Base-by-base conservation (phyloP, 805 yeast species). In the Komagataella phaffii region DNA sequence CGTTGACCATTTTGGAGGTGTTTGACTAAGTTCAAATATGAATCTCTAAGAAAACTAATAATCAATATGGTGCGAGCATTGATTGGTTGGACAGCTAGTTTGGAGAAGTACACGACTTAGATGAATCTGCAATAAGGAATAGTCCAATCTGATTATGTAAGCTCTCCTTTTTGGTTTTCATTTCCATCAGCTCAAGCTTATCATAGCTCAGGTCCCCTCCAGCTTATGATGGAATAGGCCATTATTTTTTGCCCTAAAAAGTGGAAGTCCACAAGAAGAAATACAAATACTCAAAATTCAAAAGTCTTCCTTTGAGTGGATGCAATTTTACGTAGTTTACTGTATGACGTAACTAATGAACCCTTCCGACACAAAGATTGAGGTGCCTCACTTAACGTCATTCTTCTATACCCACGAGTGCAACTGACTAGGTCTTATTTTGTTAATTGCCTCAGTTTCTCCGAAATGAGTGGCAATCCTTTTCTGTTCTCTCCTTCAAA, bases 1-100 rank as follows among this genome's bases (percentile, higher is more conserved):
- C 48, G 48, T 17, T 46, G 30, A 46, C 48, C 48, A 46, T 46
- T 46, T 46, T 46, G 48, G 30, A n/a, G 48, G 46, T 44, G 18
- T 44, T 17, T 17, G 12, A 44, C 46, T 19, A 30, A 30, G 40
- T 30, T 30, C 40, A 30, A 30, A 51, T 44, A 21, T 3, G 23
- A 17, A 18, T 36, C 36, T 45, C 17, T 12, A 19, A 14, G 23
- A 21, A 10, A 30, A 7, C 17, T 18, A 8, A 40, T 7, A 18
- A 21, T n/a, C 40, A 30, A 5, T 30, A 30, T 30, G 40, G 14
- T 30, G 40, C 40, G 40, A 30, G 14, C 40, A 30, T 30, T 30
- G 40, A 30, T 30, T 30, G 40, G 40, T 30, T 8, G 40, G n/a
- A 30, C 40, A 3, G 17, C 6, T 10, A 21, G 23, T 21, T 30